Base-by-base conservation (phyloP, 345 rosid genomes). In the Schrenkiella parvula region DNA sequence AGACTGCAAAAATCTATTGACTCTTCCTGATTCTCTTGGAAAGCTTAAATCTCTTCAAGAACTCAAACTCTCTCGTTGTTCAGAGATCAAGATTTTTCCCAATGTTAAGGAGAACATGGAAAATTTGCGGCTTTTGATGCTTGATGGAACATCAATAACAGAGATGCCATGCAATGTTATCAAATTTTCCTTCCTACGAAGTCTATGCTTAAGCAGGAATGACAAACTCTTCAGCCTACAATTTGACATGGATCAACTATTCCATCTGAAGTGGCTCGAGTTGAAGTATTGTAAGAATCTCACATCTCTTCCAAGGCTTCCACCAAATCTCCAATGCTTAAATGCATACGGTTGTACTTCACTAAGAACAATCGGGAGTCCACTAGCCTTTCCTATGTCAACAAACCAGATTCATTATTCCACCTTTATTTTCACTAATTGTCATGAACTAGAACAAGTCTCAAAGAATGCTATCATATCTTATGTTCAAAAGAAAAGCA, bases 221-320 rank as follows among this genome's bases (percentile, higher is more conserved):
- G 35, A 72, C 4, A 21, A 29, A 0, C 31, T 72, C 2, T 0
- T 18, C 6, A 50, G 0, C 14, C 9, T 72, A 0, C 4, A 14
- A 0, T 15, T 32, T 23, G 14, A 71, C 17, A 61, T 61, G 28
- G 2, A 44, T 9, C n/a, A 60, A 48, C 4, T 70, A 37, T 23
- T n/a, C 3, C 44, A 72, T 39, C 0, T 72, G 3, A 62, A 41
- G 3, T 63, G 69, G 76, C 46, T 72, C 19, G 76, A 62, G 12
- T 29, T 72, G 8, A 72, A 63, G 63, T 21, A 28, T 63, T 72
- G 76, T 32, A 62, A 21, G 35, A 72, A 50, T 21, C 63, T 72
- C 2, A 62, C 46, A 53, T 63, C 63, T 19, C 42, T 72, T 29
- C 37, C 62, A 0, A n/a, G 0, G 2, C 76, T 72, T 62, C 76